Conservation (phyloP, 2,329 filamentous ascomycete species). For the Pseudocercospora vitis region DNA sequence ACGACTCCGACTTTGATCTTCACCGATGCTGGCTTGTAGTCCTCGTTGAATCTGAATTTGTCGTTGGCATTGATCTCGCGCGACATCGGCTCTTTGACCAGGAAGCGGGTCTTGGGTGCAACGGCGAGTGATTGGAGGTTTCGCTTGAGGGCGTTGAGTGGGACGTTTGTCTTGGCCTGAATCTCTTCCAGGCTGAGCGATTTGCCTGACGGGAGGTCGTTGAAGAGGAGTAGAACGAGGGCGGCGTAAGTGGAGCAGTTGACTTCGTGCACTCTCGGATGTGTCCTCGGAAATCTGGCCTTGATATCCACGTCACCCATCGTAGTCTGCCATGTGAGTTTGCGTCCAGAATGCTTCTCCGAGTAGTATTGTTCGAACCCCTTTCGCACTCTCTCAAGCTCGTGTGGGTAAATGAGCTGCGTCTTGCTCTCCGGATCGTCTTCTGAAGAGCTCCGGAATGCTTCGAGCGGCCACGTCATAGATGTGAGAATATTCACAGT, state of each 20-base stretch:
- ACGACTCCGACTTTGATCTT: constrained; percentile 90
- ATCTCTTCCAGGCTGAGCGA: constrained; percentile 71
- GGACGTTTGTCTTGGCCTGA: constrained; percentile 76
- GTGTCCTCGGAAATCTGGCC: constrained; percentile 73
- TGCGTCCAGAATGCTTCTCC: constrained; percentile 80
- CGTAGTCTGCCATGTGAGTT: constrained; percentile 76
- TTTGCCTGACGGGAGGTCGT: constrained; percentile 61
- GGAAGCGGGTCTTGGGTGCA: constrained; percentile 76
- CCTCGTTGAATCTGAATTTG: constrained; percentile 76
- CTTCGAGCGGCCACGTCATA: constrained; percentile 92
- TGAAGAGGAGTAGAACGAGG: constrained; percentile 87
- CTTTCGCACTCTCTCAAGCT: constrained; percentile 72
- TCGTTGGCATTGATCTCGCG: constrained; percentile 77
- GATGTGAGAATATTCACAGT: constrained; percentile 83
- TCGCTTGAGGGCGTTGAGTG: constrained; percentile 68
- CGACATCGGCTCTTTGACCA: constrained; percentile 76
- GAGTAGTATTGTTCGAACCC: constrained; percentile 90
- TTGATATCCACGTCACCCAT: constrained; percentile 85
- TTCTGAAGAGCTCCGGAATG: constrained; percentile 66
- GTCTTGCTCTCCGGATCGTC: constrained; percentile 50
- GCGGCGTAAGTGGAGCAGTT: constrained; percentile 92
- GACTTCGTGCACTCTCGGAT: constrained; percentile 67
- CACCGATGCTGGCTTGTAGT: constrained; percentile 77
- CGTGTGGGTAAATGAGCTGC: constrained; percentile 70
- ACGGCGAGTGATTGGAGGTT: constrained; percentile 80